Evolutionary conservation across 1,284 basidiomycete genomes (phyloP), one percentile per base, ranked within the genome.

Genomic region (Fomitopsis betulina): DNA sequence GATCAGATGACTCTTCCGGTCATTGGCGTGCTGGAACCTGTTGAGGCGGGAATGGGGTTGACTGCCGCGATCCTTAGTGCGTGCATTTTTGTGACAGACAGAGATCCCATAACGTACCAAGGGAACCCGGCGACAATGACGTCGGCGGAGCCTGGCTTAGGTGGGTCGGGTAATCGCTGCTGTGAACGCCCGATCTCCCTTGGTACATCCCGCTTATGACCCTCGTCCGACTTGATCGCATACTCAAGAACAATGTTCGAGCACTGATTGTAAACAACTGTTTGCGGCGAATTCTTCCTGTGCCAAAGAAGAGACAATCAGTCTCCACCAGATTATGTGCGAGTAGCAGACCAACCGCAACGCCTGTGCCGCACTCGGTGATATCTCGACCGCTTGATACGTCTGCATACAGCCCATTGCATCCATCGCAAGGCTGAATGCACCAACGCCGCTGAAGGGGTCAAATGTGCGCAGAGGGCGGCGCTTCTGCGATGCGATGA

Each of bases 51-150:
- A 77, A 54, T 76, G 74, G 21, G 75, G 71, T 60, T 77, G 75
- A 63, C 75, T 77, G 52, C 13, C 30, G 32, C n/a, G 17, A 27
- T 12, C 4, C 23, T 33, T 32, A 60, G 12, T 42, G 10, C 47
- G 56, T 27, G 39, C 17, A 39, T 33, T 8, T 17, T 15, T 51
- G 17, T n/a, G 30, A 27, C 21, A 2, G 35, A 21, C 52, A 32
- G 27, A 25, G 19, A 43, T n/a, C 30, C 15, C n/a, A 54, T n/a
- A 7, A 66, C 74, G 54, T 68, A 86, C 89, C 90, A 92, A 53
- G 89, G 89, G 64, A 91, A 87, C 0, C 90, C 89, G 12, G 84
- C 79, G 17, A 82, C 70, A 23, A 92, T 76, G 37, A 83, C 77
- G 52, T 89, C 80, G 45, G 89, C 79, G 3, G 84, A 76, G 17